Evolutionary conservation across 202 grass and related monocot genomes (phyloP).

Genomic region (Zizania palustris): DNA sequence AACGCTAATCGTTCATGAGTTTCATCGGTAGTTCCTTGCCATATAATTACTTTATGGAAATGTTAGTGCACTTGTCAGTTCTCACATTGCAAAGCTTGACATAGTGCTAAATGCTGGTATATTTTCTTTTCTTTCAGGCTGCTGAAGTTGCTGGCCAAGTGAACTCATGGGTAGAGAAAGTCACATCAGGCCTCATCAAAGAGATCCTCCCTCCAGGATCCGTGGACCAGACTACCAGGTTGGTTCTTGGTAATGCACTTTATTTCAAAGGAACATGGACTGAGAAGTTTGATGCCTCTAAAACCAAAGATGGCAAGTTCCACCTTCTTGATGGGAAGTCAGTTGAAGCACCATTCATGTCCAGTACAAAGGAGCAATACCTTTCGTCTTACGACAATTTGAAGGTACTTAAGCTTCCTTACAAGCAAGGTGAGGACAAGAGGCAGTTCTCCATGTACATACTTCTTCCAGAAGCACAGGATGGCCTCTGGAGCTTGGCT

Average conservation of each 20-base stretch:
- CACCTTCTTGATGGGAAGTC: constrained; percentile 67
- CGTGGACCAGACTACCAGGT: constrained; percentile 55
- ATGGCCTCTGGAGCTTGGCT: constrained; percentile 70
- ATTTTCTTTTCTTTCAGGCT: constrained; percentile 50
- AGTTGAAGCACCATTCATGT: constrained; percentile 71
- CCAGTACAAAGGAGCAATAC: constrained; percentile 59
- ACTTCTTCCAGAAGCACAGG: constrained; percentile 63
- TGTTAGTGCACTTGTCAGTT: neutral
- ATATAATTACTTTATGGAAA: constrained; percentile 3
- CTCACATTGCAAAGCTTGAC: neutral
- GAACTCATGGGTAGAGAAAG: constrained; percentile 72
- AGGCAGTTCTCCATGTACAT: constrained; percentile 93
- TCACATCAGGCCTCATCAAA: constrained; percentile 72
- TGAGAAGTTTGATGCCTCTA: constrained; percentile 74
- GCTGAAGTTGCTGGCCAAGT: constrained; percentile 62
- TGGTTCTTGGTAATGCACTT: constrained; percentile 79
- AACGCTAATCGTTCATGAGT: neutral
- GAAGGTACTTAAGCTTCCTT: constrained; percentile 77
- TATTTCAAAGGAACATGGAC: constrained; percentile 91
- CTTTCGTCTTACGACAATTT: constrained; percentile 50
- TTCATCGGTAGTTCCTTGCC: neutral
- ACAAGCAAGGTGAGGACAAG: constrained; percentile 75
- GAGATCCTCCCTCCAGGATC: constrained; percentile 67
- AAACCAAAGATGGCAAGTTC: constrained; percentile 63
- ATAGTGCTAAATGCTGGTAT: constrained; percentile 11